Percentiles rank a stretch among this genome's conserved stretches.
phyloP scores from a whole-genome alignment of 352 stramenopile genomes.

The Phytopythium cucurbitacearum region DNA sequence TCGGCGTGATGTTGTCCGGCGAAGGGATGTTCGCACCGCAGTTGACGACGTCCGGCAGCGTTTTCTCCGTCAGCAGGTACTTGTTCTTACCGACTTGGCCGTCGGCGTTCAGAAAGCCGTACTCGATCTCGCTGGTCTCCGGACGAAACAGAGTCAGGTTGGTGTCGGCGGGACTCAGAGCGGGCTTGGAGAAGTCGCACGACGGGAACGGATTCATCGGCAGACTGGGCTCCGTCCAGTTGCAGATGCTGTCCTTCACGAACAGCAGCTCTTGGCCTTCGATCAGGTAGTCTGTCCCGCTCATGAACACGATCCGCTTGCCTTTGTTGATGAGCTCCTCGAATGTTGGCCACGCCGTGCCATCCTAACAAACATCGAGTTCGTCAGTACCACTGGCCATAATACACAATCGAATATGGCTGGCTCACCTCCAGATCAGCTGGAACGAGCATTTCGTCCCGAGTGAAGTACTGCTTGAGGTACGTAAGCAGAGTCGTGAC shows the following conservation, averaged over 20 bases:
- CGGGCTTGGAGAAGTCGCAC: conserved; percentile 43
- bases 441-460: conserved; percentile 61
- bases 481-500: conserved; percentile 57
- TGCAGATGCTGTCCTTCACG: conserved; percentile 67
- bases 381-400: conserved; percentile 2
- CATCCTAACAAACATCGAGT: conserved; percentile 20
- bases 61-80: conserved; percentile 61
- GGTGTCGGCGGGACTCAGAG: conserved; percentile 36
- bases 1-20: conserved; percentile 79
- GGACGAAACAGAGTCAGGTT: conserved; percentile 70
- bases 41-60: conserved; percentile 53
- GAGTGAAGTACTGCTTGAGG: conserved; percentile 53
- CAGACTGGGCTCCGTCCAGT: conserved; percentile 68
- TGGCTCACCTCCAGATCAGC: conserved; percentile 49
- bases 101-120: conserved; percentile 75
- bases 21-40: conserved; percentile 80
- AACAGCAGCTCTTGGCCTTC: conserved; percentile 70
- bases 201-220: conserved; percentile 58
- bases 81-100: conserved; percentile 65
- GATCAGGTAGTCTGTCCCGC: conserved; percentile 61
- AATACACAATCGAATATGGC: not conserved
- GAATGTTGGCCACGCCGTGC: conserved; percentile 54
- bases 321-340: conserved; percentile 50
- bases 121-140: conserved; percentile 83
- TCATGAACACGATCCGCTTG: conserved; percentile 80